A percentile compares a stretch with the other conserved stretches of the same genome.
Conservation (phyloP, 2,329 filamentous ascomycete genomes). For the Neonectria coccinea region DNA sequence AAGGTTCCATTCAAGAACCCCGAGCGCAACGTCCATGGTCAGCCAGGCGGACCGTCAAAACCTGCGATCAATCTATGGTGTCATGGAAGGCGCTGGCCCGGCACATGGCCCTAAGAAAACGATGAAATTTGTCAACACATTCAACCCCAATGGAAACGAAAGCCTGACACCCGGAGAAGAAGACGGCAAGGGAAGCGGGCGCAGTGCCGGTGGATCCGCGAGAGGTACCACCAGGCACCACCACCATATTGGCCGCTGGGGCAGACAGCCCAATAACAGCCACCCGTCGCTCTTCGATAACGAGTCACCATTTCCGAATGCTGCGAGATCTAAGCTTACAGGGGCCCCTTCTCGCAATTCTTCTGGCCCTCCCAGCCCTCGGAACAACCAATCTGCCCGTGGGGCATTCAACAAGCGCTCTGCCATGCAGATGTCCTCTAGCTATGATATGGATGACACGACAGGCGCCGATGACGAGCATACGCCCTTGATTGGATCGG, state of each 20-base stretch:
- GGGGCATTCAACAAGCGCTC: conserved; percentile 58
- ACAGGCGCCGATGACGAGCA: conserved; percentile 86
- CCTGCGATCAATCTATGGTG: conserved; percentile 73
- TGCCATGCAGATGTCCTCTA: conserved; percentile 69
- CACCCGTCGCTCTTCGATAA: conserved; percentile 80
- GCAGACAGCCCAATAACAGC: conserved; percentile 73
- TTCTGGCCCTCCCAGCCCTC: conserved; percentile 77
- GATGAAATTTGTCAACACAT: conserved; percentile 94
- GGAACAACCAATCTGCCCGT: conserved; percentile 58
- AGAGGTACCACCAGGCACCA: conserved; percentile 79
- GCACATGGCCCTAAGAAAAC: conserved; percentile 75
- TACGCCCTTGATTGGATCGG: conserved; percentile 77
- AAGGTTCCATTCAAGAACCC: conserved; percentile 92
- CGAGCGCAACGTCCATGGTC: conserved; percentile 87
- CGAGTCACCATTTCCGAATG: conserved; percentile 81
- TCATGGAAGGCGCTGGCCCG: conserved; percentile 69
- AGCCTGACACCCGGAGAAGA: conserved; percentile 70
- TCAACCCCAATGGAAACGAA: conserved; percentile 70
- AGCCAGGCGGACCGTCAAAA: conserved; percentile 74
- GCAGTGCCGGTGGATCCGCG: conserved; percentile 71
- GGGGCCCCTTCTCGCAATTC: conserved; percentile 69
- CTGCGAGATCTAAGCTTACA: conserved; percentile 71
- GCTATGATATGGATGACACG: conserved; percentile 84
- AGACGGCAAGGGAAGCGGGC: conserved; percentile 71
- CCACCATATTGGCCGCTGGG: conserved; percentile 79